These are phyloP conservation scores for Simmondsia chinensis DNA, from an alignment of 148 eudicot genomes.

Conservation along the genomic window DNA sequence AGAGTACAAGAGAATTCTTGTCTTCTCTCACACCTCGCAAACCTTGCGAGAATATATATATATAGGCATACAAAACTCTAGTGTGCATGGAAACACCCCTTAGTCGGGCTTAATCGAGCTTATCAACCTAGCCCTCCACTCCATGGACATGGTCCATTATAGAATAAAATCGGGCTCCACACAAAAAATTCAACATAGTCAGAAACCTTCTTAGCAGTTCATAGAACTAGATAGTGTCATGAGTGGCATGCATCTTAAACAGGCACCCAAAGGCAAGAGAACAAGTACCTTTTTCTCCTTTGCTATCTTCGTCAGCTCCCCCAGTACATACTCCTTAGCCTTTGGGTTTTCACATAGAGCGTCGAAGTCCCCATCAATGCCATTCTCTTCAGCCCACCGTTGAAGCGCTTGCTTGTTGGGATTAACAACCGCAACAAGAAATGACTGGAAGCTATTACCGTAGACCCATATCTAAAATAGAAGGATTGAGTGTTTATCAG, in stretches of 20 bases:
- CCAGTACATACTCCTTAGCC: conserved; percentile 60
- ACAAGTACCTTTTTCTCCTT: conserved; percentile 65
- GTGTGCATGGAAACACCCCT: too few relatives aligned
- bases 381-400: conserved; percentile 56
- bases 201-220: neutral
- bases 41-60: too few relatives aligned
- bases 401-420: conserved; percentile 59
- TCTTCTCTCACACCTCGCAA: too few relatives aligned
- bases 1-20: too few relatives aligned
- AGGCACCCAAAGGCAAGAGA: neutral
- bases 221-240: neutral
- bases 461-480: conserved; percentile 64
- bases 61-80: too few relatives aligned
- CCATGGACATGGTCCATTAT: too few relatives aligned
- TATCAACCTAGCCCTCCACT: too few relatives aligned
- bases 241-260: neutral
- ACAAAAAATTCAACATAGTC: too few relatives aligned
- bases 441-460: conserved; percentile 78
- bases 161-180: too few relatives aligned
- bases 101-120: too few relatives aligned
- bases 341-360: conserved; percentile 56
- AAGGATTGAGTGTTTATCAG: neutral
- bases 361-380: conserved; percentile 45
- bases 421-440: conserved; percentile 59
- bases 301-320: conserved; percentile 53